Conservation (phyloP, 345 rosid genomes). For the Pugionium dolabratum region DNA sequence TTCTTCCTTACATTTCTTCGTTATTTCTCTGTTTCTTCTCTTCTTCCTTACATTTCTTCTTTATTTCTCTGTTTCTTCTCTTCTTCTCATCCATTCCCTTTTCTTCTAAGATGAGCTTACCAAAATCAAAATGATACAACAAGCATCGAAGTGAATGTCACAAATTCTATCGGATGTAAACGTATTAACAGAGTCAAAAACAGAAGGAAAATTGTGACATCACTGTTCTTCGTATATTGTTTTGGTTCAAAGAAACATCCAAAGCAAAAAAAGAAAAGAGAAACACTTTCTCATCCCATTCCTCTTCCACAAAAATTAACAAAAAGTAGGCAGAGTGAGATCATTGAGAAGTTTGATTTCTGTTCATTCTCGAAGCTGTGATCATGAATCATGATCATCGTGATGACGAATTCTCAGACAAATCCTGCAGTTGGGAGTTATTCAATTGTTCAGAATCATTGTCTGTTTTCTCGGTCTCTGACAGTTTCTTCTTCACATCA, state of each 20-base stretch:
- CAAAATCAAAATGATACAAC: no score
- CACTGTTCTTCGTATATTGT: conserved; percentile 23
- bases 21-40: no score
- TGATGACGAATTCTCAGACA: conserved; percentile 15
- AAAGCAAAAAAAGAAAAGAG: neutral
- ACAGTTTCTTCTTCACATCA: conserved; percentile 28
- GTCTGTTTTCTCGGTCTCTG: conserved; percentile 7
- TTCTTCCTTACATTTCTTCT: no score
- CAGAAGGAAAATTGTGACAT: conserved; percentile 17
- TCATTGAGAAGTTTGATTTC: conserved; percentile 19
- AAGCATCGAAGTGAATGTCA: neutral
- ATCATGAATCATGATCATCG: conserved; percentile 35
- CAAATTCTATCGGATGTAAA: conserved; percentile 8
- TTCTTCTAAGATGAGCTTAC: no score
- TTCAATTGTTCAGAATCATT: conserved; percentile 20
- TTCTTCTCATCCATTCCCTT: no score
- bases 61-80: no score
- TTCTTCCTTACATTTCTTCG: no score
- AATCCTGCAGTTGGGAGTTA: conserved; percentile 16
- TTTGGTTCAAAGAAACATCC: conserved; percentile 6
- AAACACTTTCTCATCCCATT: conserved; percentile 24
- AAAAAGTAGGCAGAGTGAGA: conserved; percentile 29
- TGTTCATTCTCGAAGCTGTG: neutral
- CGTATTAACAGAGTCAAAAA: conserved; percentile 33
- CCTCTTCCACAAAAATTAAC: conserved; percentile 28